phyloP scores from a whole-genome alignment of 805 yeast genomes.

The Metschnikowia rubicola region DNA sequence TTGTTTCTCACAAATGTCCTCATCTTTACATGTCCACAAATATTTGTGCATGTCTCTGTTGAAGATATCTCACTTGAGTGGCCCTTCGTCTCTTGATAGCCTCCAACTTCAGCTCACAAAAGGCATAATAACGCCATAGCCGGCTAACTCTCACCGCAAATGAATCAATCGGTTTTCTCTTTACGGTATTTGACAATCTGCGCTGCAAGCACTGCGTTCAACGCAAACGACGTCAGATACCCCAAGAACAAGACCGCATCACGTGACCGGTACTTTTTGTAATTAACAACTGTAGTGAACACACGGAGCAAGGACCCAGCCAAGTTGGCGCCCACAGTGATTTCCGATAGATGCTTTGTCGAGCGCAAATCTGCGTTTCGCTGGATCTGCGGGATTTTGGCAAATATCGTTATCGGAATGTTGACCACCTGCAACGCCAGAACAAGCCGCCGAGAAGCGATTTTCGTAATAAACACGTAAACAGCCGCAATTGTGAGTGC shows the following conservation, averaged over 20 bases:
- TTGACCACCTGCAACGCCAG: slow-evolving; percentile 32
- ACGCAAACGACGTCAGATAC: slow-evolving; percentile 31
- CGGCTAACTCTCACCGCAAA: not conserved
- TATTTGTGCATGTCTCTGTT: no score
- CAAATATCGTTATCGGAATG: slow-evolving; percentile 36
- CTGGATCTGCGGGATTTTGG: slow-evolving; percentile 40
- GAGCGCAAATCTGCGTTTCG: slow-evolving; percentile 33
- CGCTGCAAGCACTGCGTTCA: slow-evolving; percentile 35
- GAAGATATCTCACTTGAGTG: no score
- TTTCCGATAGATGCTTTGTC: slow-evolving; percentile 34
- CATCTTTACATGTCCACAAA: no score
- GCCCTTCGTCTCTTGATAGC: no score
- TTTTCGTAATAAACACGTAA: slow-evolving; percentile 27
- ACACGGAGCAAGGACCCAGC: slow-evolving; percentile 38
- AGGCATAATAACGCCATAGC: no score
- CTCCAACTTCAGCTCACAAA: no score
- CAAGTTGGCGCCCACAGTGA: slow-evolving; percentile 41
- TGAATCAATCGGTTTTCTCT: slow-evolving; percentile 2
- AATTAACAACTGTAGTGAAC: slow-evolving; percentile 37
- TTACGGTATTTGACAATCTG: slow-evolving; percentile 24
- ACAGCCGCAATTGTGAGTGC: slow-evolving; percentile 26
- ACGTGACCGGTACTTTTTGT: slow-evolving; percentile 21
- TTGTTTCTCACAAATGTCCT: no score
- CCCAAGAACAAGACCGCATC: slow-evolving; percentile 39
- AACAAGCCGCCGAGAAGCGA: slow-evolving; percentile 29